phyloP scores from a whole-genome alignment of 2,329 filamentous ascomycete genomes.

The Ophiosphaerella korrae region DNA sequence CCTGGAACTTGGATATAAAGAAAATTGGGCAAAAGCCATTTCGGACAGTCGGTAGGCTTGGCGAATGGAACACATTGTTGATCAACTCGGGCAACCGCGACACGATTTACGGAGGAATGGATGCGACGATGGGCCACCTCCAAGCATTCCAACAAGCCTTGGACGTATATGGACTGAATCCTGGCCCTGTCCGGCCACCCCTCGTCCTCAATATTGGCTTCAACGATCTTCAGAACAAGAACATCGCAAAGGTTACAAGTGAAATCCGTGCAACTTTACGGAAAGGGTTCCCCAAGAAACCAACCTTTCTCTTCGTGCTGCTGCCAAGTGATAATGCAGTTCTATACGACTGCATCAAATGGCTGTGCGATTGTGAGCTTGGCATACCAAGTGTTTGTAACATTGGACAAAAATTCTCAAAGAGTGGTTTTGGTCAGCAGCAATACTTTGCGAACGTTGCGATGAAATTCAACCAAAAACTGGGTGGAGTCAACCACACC shows the following conservation, averaged over 20 bases:
- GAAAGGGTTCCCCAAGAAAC: conserved; percentile 51
- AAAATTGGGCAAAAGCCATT: conserved; percentile 34
- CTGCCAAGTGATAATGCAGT: conserved; percentile 37
- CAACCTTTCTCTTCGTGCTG: conserved; percentile 38
- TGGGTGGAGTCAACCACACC: conserved; percentile 67
- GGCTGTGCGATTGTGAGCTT: conserved; percentile 65
- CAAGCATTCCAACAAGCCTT: conserved; percentile 23
- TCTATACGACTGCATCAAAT: conserved; percentile 63
- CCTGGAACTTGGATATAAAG: conserved; percentile 68
- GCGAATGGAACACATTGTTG: conserved; percentile 35
- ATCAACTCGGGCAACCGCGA: conserved; percentile 30
- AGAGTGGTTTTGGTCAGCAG: conserved; percentile 33
- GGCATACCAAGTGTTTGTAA: conserved; percentile 72
- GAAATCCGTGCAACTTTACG: conserved; percentile 59
- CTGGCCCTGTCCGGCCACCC: conserved; percentile 20
- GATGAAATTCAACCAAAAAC: conserved; percentile 63
- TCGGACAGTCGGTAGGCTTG: conserved; percentile 22
- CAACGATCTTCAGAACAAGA: conserved; percentile 24
- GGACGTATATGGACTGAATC: conserved; percentile 28
- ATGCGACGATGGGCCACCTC: conserved; percentile 12
- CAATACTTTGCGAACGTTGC: conserved; percentile 49
- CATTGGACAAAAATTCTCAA: conserved; percentile 60
- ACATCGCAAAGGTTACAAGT: conserved; percentile 58
- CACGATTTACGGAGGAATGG: conserved; percentile 24
- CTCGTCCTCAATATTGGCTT: conserved; percentile 10